Base-by-base conservation (phyloP, 305 asterid species). In the Solanum chacoense region DNA sequence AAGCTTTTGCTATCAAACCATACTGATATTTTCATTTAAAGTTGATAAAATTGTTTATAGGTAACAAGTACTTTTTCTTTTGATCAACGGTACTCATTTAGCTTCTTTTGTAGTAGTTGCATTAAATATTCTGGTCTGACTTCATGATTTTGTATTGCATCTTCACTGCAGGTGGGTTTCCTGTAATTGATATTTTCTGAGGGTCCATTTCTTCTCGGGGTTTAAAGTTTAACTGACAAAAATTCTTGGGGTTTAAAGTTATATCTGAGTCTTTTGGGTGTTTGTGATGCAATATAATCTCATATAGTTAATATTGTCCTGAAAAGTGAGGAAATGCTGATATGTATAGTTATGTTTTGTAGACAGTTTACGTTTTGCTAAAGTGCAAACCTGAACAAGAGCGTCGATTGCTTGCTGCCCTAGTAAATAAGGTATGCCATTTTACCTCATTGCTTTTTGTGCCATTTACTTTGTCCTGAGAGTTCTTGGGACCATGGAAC, bases 301-400 rank as follows among this genome's bases (percentile, higher is more conserved):
- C 85, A 40, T 50, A 3, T 16, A 31, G 42, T 50, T 83, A 55
- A 22, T 31, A 14, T 55, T 22, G 6, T 84, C 42, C 87, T 55
- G 42, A 84, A 32, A 84, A 84, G 34, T 84, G 87, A 28, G 74
- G 87, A 84, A 22, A 59, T 32, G n/a, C 50, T 84, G 12, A 84
- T 11, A 31, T 55, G 22, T 85, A 55, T 73, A 55, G 50, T 89
- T 91, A 86, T 78, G 37, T 81, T 20, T 50, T 81, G 89, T 94
- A 97, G 99, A 94, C 93, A 83, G 93, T 95, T 50, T 95, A 93
- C 92, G 90, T 92, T 18, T 89, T 96, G 96, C 93, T 97, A 89
- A 95, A 92, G 91, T 95, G 95, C 94, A 97, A 97, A 93, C 94
- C 98, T 87, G 99, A 97, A 85, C 99, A 95, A 91, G 99, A 97